Base-by-base conservation (phyloP, 2,329 filamentous ascomycete genomes). In the Microdochium paspali region DNA sequence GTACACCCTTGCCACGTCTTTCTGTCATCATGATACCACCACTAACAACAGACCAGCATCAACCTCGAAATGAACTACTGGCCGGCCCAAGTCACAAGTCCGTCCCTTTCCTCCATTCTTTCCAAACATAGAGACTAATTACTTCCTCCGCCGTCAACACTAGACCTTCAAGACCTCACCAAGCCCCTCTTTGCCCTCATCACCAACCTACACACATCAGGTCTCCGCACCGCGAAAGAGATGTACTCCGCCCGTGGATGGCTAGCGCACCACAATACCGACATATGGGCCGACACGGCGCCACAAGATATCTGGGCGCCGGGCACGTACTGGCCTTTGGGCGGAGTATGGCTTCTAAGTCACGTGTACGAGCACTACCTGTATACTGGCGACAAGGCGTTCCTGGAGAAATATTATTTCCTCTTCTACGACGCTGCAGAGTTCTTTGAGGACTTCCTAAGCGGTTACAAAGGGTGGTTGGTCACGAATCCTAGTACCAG, bases 1-100 rank as follows among this genome's bases (percentile, higher is more conserved):
- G 52, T 69, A 70, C 55, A 71, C 71, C 46, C 50, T 65, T 0
- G 58, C 71, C 53, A 66, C 66, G 63, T 44, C 46, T 20, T 39
- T 45, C 23, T 32, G 31, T 12, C 32, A 46, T 24, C n/a, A 26
- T 10, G 45, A 31, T 20, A 48, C 40, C 26, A 39, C 40, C 30
- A 42, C 45, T 24, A 42, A 48, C 20, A 45, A 31, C 15, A 31
- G 32, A 6, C 43, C 24, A 40, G 35, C 18, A 40, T 40, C 35
- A 40, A 40, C 35, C 35, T 40, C 35, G 35, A 40, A 20, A 63
- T 63, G 59, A 70, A 70, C 53, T 70, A 71, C 50, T 70, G 66
- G 67, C 61, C 61, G 0, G 53, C 58, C 5, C 54, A 56, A 44
- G 47, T 54, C n/a, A 56, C 54, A 26, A 58, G 47, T 48, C 26